These are phyloP conservation scores for Kazachstania kunashirensis DNA, from an alignment of 805 yeast genomes.

Conservation along the genomic window DNA sequence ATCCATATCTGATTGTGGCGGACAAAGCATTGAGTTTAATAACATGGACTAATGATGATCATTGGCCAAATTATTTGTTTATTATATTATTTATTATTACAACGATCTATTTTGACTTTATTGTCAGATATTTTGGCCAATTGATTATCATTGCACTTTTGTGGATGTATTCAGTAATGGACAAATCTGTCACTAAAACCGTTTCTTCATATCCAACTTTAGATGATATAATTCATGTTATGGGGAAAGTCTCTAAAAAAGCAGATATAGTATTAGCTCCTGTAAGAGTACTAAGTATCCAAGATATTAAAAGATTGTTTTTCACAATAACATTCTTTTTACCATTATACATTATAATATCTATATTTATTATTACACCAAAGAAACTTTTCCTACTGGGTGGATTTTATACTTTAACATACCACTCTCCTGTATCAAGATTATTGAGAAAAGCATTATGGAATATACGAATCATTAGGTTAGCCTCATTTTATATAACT, in stretches of 20 bases:
- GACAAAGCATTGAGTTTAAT: conserved; percentile 61
- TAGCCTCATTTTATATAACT: conserved; percentile 68
- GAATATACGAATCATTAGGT: conserved; percentile 61
- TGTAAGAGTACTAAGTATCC: conserved; percentile 59
- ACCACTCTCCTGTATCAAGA: conserved; percentile 73
- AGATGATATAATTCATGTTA: conserved; percentile 74
- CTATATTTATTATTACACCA: conserved; percentile 61
- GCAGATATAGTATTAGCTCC: conserved; percentile 72
- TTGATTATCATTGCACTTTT: conserved; percentile 53
- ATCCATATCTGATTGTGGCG: conserved; percentile 70
- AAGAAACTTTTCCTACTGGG: conserved; percentile 47
- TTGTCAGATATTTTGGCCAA: conserved; percentile 78
- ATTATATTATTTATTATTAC: conserved; percentile 38
- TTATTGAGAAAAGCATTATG: conserved; percentile 74
- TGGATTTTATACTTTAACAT: conserved; percentile 58
- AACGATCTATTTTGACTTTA: conserved; percentile 69
- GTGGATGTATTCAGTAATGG: conserved; percentile 49
- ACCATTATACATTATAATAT: conserved; percentile 66
- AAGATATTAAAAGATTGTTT: conserved; percentile 69
- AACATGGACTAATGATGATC: conserved; percentile 88
- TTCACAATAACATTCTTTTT: conserved; percentile 80
- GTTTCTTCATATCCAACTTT: conserved; percentile 66
- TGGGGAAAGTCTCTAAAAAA: conserved; percentile 64
- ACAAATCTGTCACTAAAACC: conserved; percentile 46
- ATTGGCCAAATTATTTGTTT: conserved; percentile 47